Evolutionary conservation across 805 yeast genomes (phyloP).

Genomic region (Pichia deserticola): DNA sequence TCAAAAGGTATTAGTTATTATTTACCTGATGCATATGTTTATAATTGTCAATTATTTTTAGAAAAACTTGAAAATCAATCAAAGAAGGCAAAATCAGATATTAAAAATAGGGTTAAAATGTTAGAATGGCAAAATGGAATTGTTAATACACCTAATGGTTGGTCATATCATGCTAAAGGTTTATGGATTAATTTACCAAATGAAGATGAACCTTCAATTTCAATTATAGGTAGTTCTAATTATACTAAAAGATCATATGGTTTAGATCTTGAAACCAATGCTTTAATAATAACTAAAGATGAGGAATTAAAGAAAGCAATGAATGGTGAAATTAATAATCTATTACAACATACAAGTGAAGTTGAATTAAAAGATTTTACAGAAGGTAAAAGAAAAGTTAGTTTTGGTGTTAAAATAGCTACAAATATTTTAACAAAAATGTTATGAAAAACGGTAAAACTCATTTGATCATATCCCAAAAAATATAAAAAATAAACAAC

Average conservation of each 20-base stretch:
- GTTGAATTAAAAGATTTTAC: conserved; percentile 57
- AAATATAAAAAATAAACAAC: background rate
- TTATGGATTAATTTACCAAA: conserved; percentile 68
- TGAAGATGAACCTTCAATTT: conserved; percentile 55
- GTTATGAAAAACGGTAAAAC: conserved; percentile 20
- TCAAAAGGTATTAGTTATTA: conserved; percentile 75
- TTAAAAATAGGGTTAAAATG: conserved; percentile 39
- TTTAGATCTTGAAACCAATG: conserved; percentile 84
- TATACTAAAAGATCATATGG: conserved; percentile 86
- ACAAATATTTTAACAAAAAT: conserved; percentile 55
- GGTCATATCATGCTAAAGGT: conserved; percentile 99
- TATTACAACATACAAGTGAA: conserved; percentile 44
- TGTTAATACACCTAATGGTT: conserved; percentile 74
- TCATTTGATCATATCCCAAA: background rate
- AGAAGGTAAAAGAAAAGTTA: conserved; percentile 52
- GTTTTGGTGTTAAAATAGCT: conserved; percentile 58
- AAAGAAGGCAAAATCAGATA: background rate
- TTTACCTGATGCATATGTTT: conserved; percentile 80
- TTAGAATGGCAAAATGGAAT: conserved; percentile 85
- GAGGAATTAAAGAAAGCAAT: conserved; percentile 47
- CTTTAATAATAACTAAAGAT: conserved; percentile 68
- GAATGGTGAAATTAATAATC: conserved; percentile 55
- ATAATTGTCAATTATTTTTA: conserved; percentile 64
- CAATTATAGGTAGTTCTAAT: conserved; percentile 88
- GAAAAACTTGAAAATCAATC: conserved; percentile 34